Evolutionary conservation across 345 rosid genomes (phyloP).

Genomic region (Anastatica hierochuntica): DNA sequence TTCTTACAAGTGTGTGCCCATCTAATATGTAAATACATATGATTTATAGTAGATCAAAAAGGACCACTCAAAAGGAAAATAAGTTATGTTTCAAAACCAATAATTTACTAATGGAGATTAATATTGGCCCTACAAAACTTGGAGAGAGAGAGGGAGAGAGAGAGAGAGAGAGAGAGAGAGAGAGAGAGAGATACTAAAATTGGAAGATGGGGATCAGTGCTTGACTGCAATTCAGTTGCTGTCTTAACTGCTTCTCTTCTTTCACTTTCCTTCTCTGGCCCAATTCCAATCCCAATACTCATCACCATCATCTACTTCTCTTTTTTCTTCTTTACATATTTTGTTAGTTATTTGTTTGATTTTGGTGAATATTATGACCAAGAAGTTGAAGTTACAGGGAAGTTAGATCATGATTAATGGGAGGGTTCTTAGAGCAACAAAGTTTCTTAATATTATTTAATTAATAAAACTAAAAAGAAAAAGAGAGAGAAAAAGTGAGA

Average conservation of each 20-base stretch:
- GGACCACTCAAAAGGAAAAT: slow-evolving; percentile 26
- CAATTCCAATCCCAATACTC: slow-evolving; percentile 25
- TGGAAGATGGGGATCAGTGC: slow-evolving; percentile 30
- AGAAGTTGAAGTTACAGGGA: too few relatives aligned
- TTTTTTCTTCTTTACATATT: background rate
- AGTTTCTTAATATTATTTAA: too few relatives aligned
- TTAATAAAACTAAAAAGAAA: too few relatives aligned
- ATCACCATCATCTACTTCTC: slow-evolving; percentile 5
- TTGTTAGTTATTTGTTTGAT: background rate
- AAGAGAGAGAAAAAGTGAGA: too few relatives aligned
- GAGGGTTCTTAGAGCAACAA: too few relatives aligned
- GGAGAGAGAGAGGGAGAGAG: too few relatives aligned
- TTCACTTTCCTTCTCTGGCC: slow-evolving; percentile 29
- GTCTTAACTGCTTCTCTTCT: slow-evolving; percentile 33
- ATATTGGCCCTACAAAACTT: slow-evolving; percentile 16
- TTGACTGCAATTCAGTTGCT: slow-evolving; percentile 34
- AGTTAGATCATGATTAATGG: too few relatives aligned
- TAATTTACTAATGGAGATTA: slow-evolving; percentile 5
- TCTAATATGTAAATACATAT: slow-evolving; percentile 12
- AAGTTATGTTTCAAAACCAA: slow-evolving; percentile 18
- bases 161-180: too few relatives aligned
- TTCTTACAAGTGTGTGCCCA: slow-evolving; percentile 3
- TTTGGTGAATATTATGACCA: slow-evolving; percentile 1
- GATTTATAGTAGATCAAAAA: slow-evolving; percentile 12
- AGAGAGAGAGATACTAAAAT: slow-evolving; percentile 1